Percentiles rank a stretch among this genome's conserved stretches.
Evolutionary conservation across 768 basidiomycete genomes (phyloP).

Genomic region (Podaxis rugospora): DNA sequence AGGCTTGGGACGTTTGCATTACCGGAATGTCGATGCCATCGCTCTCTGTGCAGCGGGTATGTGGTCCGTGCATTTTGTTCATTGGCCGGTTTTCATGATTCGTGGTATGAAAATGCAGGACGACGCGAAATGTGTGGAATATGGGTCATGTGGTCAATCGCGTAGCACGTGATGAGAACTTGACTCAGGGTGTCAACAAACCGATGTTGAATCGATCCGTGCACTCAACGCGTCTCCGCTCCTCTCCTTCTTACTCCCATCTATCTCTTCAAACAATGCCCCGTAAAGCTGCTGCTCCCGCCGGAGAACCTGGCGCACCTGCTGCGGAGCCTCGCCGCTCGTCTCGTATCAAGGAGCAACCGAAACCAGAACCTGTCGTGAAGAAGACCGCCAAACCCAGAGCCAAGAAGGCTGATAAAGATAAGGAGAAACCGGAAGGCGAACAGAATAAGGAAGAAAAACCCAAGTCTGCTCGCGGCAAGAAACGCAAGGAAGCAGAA

Average conservation of each 20-base stretch:
- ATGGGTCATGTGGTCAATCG: constrained; percentile 19
- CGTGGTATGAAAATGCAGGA: neutral
- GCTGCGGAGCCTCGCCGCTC: constrained; percentile 61
- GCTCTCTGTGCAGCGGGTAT: too few species aligned
- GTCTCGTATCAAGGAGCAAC: constrained; percentile 68
- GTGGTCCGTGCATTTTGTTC: too few species aligned
- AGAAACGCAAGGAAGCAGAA: constrained; percentile 41
- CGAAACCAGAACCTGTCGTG: constrained; percentile 43
- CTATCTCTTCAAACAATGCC: constrained; percentile 44
- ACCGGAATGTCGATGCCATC: too few species aligned
- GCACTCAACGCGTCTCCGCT: constrained; percentile 23
- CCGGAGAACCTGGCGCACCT: constrained; percentile 35
- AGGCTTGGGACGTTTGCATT: too few species aligned
- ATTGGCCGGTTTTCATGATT: neutral
- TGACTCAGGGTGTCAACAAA: constrained; percentile 26
- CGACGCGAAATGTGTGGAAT: neutral
- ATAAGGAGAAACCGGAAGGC: constrained; percentile 31
- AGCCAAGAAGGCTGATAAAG: constrained; percentile 46
- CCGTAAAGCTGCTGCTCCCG: constrained; percentile 57
- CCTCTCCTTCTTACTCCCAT: constrained; percentile 20
- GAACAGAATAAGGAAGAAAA: constrained; percentile 50
- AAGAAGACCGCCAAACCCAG: constrained; percentile 69
- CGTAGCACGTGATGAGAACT: constrained; percentile 31
- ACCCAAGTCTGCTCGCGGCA: constrained; percentile 39
- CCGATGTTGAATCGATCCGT: constrained; percentile 28